Conservation (phyloP, 805 yeast genomes). For the Starmerella sp. region DNA sequence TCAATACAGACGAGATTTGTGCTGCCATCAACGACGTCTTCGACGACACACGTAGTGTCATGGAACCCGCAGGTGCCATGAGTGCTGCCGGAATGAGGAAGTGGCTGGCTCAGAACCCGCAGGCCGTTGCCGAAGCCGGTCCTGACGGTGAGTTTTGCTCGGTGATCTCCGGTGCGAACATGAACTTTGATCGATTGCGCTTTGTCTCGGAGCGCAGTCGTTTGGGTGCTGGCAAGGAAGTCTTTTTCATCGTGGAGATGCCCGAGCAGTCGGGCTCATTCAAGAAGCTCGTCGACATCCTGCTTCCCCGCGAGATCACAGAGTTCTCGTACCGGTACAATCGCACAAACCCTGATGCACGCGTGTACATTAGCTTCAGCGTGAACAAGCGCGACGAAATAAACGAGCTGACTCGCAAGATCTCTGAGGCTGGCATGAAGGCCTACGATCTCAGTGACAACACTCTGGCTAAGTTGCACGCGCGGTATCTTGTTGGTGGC, state of each 20-base stretch:
- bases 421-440: slow-evolving; percentile 53
- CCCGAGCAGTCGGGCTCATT: slow-evolving; percentile 93
- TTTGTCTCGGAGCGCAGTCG: slow-evolving; percentile 96
- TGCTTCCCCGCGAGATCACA: slow-evolving; percentile 82
- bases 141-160: slow-evolving; percentile 64
- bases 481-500: slow-evolving; percentile 94
- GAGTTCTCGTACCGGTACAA: slow-evolving; percentile 85
- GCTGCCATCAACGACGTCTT: slow-evolving; percentile 96
- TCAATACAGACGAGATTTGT: slow-evolving; percentile 84
- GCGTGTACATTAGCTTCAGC: slow-evolving; percentile 77
- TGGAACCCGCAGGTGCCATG: slow-evolving; percentile 96
- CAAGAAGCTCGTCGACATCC: slow-evolving; percentile 57
- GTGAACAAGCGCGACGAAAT: slow-evolving; percentile 69
- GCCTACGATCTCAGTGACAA: slow-evolving; percentile 83
- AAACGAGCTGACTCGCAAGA: slow-evolving; percentile 45
- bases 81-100: slow-evolving; percentile 89
- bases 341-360: slow-evolving; percentile 39
- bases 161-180: slow-evolving; percentile 88
- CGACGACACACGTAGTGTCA: slow-evolving; percentile 86
- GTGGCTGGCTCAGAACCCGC: slow-evolving; percentile 49
- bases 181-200: slow-evolving; percentile 93
- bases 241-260: slow-evolving; percentile 75
- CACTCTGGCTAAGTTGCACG: slow-evolving; percentile 92
- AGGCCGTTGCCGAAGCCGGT: slow-evolving; percentile 43
- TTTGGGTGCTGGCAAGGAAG: slow-evolving; percentile 96